Percentiles rank a stretch among this genome's conserved stretches.
Conservation (phyloP, 2,329 filamentous ascomycete genomes). For the Pseudogymnoascus pannorum region DNA sequence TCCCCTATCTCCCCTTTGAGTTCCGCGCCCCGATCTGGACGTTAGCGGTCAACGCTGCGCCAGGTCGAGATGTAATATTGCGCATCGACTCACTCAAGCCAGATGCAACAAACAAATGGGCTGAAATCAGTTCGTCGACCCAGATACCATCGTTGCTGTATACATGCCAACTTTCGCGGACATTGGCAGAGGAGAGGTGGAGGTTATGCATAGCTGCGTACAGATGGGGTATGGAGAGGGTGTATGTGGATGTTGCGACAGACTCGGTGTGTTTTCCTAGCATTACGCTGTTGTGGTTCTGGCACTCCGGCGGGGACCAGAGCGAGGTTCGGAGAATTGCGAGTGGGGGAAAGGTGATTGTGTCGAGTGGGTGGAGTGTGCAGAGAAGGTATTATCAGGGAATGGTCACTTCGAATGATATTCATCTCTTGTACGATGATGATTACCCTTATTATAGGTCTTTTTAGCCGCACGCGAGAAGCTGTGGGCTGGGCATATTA, state of each 20-base stretch:
- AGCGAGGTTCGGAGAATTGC: background rate
- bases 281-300: background rate
- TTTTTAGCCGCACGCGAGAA: too few species aligned
- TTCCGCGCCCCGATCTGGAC: background rate
- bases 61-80: background rate
- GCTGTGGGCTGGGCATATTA: background rate
- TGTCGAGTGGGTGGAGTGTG: background rate
- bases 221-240: background rate
- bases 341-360: background rate
- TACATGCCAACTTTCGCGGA: background rate
- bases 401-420: too few species aligned
- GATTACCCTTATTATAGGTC: too few species aligned
- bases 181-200: background rate
- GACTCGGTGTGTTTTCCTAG: background rate
- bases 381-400: too few species aligned
- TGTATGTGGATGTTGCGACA: background rate
- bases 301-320: background rate
- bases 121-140: background rate
- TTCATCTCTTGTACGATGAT: too few species aligned
- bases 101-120: background rate
- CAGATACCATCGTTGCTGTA: background rate
- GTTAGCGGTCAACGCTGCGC: background rate
- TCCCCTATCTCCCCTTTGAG: background rate
- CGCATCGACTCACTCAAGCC: background rate
- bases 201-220: background rate